A percentile compares a stretch with the other conserved stretches of the same genome.
Conservation (phyloP, 73 alveolate genomes). For the Paramecium caudatum region DNA sequence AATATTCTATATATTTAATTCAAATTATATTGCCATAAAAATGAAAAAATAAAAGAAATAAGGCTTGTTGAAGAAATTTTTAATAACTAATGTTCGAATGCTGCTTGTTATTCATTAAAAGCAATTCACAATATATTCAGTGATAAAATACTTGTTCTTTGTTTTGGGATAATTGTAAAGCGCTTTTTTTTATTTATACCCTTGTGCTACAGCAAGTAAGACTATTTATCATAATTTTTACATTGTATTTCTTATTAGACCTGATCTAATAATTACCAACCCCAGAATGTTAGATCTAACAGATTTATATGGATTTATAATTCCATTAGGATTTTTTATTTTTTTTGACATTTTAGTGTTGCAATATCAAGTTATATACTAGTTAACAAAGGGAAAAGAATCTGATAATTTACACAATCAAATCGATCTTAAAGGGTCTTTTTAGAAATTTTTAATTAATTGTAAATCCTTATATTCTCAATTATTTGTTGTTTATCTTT, state of each 20-base stretch:
- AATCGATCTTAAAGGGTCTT: background rate
- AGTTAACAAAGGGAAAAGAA: background rate
- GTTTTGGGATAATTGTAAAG: constrained; percentile 30
- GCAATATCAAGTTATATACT: background rate
- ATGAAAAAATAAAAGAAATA: constrained; percentile 24
- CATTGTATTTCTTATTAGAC: background rate
- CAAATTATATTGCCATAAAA: background rate
- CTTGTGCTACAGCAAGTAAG: background rate
- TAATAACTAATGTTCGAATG: background rate
- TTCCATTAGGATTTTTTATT: constrained; percentile 2
- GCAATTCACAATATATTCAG: background rate
- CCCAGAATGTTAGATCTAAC: background rate
- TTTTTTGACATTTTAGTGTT: constrained; percentile 27
- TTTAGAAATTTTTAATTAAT: background rate
- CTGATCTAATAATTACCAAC: background rate
- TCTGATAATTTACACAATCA: background rate
- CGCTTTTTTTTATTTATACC: constrained; percentile 20
- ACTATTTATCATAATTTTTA: background rate
- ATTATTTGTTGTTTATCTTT: constrained; percentile 3
- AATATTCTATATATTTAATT: background rate
- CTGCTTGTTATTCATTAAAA: constrained; percentile 22
- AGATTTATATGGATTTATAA: background rate
- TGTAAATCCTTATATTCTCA: constrained; percentile 29
- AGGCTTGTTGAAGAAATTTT: background rate
- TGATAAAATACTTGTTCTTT: background rate